Percentiles rank a stretch among this genome's conserved stretches.
phyloP scores from a whole-genome alignment of 1,139 yeast species.

The Suhomyces coccinellae region DNA sequence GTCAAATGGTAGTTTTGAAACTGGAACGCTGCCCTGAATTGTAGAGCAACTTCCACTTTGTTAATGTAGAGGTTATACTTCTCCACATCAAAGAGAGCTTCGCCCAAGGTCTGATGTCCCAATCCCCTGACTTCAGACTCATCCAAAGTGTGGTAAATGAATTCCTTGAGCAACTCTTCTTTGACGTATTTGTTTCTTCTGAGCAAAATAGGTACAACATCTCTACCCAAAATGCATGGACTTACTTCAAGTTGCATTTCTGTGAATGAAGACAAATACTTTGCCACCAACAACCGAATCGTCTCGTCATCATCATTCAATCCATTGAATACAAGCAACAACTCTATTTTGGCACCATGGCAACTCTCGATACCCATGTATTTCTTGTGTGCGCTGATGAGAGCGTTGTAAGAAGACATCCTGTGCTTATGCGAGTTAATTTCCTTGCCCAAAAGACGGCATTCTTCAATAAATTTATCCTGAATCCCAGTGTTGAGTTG shows the following conservation, averaged over 20 bases:
- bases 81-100: conserved; percentile 34
- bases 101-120: conserved; percentile 3
- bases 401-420: conserved; percentile 47
- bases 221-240: conserved; percentile 25
- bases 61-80: conserved; percentile 31
- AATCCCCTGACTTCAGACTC: conserved; percentile 1
- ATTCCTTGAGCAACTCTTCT: conserved; percentile 3
- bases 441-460: conserved; percentile 35
- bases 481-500: conserved; percentile 1
- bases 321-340: conserved; percentile 20
- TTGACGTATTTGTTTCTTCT: neutral
- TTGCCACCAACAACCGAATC: conserved; percentile 42
- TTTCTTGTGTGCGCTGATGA: conserved; percentile 25
- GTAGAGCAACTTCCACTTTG: conserved; percentile 16
- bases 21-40: conserved; percentile 2
- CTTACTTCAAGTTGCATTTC: conserved; percentile 20
- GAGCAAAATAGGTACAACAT: neutral
- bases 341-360: conserved; percentile 5
- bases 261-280: conserved; percentile 28
- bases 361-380: neutral
- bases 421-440: conserved; percentile 48
- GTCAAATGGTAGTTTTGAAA: neutral
- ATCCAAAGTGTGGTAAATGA: neutral
- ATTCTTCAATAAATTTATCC: conserved; percentile 2
- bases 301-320: conserved; percentile 63